Percentiles rank a stretch among this genome's conserved stretches.
These are phyloP conservation scores for Phaeodactylum tricornutum DNA, from an alignment of 108 stramenopile genomes.

Conservation along the genomic window DNA sequence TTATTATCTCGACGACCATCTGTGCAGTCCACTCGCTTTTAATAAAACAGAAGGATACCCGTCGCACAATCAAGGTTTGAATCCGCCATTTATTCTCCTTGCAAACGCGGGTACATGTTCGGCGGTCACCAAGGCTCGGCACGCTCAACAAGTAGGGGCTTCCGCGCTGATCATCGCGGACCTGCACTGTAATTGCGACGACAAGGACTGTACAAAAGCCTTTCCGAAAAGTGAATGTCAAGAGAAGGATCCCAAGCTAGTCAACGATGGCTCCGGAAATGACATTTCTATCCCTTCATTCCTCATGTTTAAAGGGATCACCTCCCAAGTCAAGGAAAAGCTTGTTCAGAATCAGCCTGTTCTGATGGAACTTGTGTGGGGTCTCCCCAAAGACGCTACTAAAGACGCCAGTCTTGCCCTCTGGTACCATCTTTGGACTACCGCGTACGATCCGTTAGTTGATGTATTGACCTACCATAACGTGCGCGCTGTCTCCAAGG, in stretches of 20 bases:
- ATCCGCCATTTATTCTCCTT: conserved; percentile 81
- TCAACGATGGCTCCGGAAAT: conserved; percentile 87
- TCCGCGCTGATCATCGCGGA: conserved; percentile 90
- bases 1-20: too few relatives aligned
- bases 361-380: conserved; percentile 1
- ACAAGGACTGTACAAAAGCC: neutral
- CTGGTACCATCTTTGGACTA: neutral
- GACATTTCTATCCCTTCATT: conserved; percentile 91
- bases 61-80: too few relatives aligned
- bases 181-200: conserved; percentile 70
- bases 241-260: conserved; percentile 37
- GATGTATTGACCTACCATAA: neutral
- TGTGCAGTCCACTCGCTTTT: too few relatives aligned
- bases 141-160: conserved; percentile 87
- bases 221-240: neutral
- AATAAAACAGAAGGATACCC: too few relatives aligned
- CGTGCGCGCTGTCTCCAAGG: neutral
- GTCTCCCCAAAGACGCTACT: neutral
- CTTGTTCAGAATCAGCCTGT: neutral
- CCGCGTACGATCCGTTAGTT: neutral
- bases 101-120: conserved; percentile 87
- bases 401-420: too few relatives aligned
- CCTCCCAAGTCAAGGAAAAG: neutral
- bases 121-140: conserved; percentile 81
- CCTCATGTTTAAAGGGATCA: conserved; percentile 79